phyloP scores from a whole-genome alignment of 2,329 filamentous ascomycete genomes.

The Diaporthe amygdali region DNA sequence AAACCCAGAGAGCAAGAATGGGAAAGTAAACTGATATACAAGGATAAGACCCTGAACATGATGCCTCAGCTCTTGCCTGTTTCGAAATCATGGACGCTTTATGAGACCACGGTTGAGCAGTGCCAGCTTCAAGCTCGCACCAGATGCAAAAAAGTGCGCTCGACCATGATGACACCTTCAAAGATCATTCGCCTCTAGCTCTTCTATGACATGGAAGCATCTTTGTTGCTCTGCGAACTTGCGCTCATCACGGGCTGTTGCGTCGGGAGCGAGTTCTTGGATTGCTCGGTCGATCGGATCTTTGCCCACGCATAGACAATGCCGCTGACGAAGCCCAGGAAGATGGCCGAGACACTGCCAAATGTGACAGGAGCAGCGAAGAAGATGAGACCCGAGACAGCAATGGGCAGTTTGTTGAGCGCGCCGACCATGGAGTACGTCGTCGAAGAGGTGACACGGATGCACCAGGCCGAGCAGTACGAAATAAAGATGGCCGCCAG shows the following conservation, averaged over 20 bases:
- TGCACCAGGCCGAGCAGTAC: slow-evolving; percentile 99
- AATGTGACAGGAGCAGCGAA: slow-evolving; percentile 94
- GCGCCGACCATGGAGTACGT: slow-evolving; percentile 99
- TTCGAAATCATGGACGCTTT: neutral
- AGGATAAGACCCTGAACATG: neutral
- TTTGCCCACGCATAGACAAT: slow-evolving; percentile 90
- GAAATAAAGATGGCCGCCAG: slow-evolving; percentile 96
- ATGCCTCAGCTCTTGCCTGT: neutral
- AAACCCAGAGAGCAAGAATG: neutral
- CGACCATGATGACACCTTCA: neutral
- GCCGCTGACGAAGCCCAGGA: slow-evolving; percentile 88
- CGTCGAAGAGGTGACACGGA: slow-evolving; percentile 94
- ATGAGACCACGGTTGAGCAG: neutral
- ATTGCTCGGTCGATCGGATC: slow-evolving; percentile 75
- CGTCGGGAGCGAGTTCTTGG: slow-evolving; percentile 72
- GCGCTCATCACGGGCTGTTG: slow-evolving; percentile 79
- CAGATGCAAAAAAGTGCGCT: neutral
- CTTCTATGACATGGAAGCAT: slow-evolving; percentile 73
- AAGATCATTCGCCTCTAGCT: neutral
- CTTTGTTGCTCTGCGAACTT: slow-evolving; percentile 88
- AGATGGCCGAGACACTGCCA: slow-evolving; percentile 89
- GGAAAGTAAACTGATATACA: slow-evolving; percentile 8
- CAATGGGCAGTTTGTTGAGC: slow-evolving; percentile 97
- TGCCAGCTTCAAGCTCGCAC: neutral
- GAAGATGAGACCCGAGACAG: slow-evolving; percentile 89